Conservation (phyloP, 2,329 filamentous ascomycete species). For the Teratosphaeria nubilosa region DNA sequence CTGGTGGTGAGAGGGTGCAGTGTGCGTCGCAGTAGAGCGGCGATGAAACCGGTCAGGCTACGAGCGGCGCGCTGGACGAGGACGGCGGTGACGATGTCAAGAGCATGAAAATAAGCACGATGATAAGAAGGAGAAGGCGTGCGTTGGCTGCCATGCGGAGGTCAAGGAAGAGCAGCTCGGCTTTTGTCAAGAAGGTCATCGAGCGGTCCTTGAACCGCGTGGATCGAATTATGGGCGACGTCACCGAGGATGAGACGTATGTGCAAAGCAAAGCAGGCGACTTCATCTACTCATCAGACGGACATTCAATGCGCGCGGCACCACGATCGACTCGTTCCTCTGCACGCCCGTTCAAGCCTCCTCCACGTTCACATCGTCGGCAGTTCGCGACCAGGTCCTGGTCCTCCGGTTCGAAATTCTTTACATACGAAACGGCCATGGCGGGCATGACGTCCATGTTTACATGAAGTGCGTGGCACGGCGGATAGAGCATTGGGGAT, state of each 20-base stretch:
- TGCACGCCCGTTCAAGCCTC: neutral
- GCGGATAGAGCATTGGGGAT: neutral
- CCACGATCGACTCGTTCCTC: neutral
- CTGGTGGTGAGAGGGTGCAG: constrained; percentile 68
- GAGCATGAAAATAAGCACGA: constrained; percentile 4
- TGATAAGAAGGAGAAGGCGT: neutral
- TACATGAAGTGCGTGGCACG: neutral
- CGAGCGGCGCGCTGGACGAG: neutral
- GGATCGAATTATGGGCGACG: neutral
- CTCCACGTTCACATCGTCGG: neutral
- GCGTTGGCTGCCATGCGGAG: neutral
- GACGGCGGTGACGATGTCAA: neutral
- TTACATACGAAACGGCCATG: neutral
- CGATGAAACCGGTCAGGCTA: neutral
- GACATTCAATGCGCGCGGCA: neutral
- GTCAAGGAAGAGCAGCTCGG: neutral
- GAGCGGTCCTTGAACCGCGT: neutral
- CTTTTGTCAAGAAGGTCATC: neutral
- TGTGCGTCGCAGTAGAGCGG: constrained; percentile 67
- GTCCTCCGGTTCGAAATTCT: neutral
- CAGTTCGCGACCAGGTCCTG: neutral
- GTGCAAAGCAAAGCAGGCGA: neutral
- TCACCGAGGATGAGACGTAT: neutral
- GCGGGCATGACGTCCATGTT: neutral
- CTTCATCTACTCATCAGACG: neutral